Evolutionary conservation across 306 rosid genomes (phyloP), one percentile per base, ranked within the genome.

Genomic region (Canavalia gladiata): DNA sequence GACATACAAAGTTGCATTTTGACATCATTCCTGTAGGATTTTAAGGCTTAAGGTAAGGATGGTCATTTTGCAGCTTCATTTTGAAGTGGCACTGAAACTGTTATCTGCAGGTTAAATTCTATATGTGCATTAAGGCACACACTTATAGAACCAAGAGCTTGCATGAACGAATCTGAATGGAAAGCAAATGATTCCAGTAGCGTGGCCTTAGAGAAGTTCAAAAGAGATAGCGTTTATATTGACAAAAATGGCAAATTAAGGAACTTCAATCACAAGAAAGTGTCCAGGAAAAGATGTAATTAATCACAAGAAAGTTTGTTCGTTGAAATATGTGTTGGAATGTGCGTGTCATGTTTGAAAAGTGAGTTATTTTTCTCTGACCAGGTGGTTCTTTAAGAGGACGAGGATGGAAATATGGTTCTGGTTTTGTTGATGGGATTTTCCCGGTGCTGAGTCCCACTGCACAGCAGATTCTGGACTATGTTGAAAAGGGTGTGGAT

Each of bases 311-410:
- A 18, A 18, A 18, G 75, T 66, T 69, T 10, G 18, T 47, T 35
- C 43, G 59, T 56, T 60, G 33, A 68, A 76, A 80, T 12, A 62
- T 49, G 70, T 57, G 34, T 87, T 77, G 43, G 43, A 39, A 39
- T 47, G 13, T 41, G 25, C 25, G 43, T 42, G 47, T 51, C 63
- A 68, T 75, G 66, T 84, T 75, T 52, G 83, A 81, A 50, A 50
- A 54, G 57, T 81, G 37, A 18, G 11, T 74, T 25, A 8, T n/a
- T 75, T 79, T 30, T 60, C 11, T 72, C 6, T 86, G 76, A 52
- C 29, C 83, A 95, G 99, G 97, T 86, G 99, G 99, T 82, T 95
- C 99, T 71, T 68, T 93, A 81, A 90, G 99, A 83, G 97, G 99
- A 71, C 78, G 88, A 56, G 97, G 99, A 59, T 95, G 98, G 98